Conservation (phyloP, 352 stramenopile species). For the Globisporangium paroecandrum region DNA sequence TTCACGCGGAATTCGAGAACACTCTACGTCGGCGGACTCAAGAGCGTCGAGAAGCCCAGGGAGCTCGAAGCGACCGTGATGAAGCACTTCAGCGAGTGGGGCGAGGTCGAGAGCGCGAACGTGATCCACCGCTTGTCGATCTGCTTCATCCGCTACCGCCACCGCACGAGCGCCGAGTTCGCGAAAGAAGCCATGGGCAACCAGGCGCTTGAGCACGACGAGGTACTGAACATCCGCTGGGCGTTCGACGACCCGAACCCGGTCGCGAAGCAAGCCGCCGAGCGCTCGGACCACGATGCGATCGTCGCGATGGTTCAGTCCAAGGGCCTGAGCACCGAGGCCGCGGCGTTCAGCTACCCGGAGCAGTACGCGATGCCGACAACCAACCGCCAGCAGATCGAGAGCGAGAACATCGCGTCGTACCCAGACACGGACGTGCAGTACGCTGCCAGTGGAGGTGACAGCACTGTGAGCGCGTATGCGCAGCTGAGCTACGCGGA, state of each 20-base stretch:
- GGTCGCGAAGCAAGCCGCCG: conserved; percentile 84
- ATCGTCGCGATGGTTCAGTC: conserved; percentile 82
- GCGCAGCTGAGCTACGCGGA: conserved; percentile 63
- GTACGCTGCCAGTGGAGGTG: conserved; percentile 21
- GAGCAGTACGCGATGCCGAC: conserved; percentile 73
- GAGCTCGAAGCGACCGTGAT: conserved; percentile 64
- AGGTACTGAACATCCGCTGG: conserved; percentile 92
- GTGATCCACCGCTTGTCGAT: conserved; percentile 91
- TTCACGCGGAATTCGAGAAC: conserved; percentile 91
- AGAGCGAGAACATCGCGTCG: conserved; percentile 56
- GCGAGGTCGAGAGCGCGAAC: conserved; percentile 93
- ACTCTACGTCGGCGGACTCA: conserved; percentile 88
- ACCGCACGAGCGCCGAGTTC: conserved; percentile 79
- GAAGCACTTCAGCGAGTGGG: conserved; percentile 92
- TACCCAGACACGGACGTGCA: conserved; percentile 75
- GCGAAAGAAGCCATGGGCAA: conserved; percentile 90
- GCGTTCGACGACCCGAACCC: conserved; percentile 93
- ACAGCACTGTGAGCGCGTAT: conserved; percentile 25
- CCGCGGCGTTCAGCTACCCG: conserved; percentile 73
- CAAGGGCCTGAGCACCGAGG: conserved; percentile 53
- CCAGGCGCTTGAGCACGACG: conserved; percentile 80
- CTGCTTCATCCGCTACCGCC: conserved; percentile 86
- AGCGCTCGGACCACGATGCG: conserved; percentile 87
- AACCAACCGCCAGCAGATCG: conserved; percentile 64
- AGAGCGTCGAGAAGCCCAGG: conserved; percentile 45